These are phyloP conservation scores for Myriosclerotinia curreyana DNA, from an alignment of 2,329 filamentous ascomycete genomes.

Conservation along the genomic window DNA sequence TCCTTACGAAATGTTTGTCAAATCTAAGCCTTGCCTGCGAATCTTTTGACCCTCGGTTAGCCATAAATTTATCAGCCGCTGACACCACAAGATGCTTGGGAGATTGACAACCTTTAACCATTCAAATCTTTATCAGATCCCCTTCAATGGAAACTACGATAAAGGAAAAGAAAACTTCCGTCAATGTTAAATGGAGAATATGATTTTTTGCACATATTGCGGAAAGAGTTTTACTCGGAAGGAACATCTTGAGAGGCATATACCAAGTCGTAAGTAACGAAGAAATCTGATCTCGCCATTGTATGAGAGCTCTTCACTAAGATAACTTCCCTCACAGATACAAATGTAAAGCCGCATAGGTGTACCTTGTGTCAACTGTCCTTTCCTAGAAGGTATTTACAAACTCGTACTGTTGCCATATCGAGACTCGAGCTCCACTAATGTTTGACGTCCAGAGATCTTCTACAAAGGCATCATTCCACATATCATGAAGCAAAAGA, in stretches of 20 bases:
- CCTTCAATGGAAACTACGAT: slow-evolving; percentile 19
- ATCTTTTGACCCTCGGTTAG: neutral
- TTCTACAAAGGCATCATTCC: slow-evolving; percentile 50
- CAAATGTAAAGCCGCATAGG: slow-evolving; percentile 53
- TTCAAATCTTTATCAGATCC: slow-evolving; percentile 15
- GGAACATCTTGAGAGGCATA: slow-evolving; percentile 55
- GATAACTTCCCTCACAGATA: slow-evolving; percentile 42
- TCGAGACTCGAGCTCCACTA: slow-evolving; percentile 24
- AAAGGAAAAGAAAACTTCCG: neutral
- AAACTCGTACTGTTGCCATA: slow-evolving; percentile 1
- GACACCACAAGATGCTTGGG: neutral
- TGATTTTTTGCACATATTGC: slow-evolving; percentile 53
- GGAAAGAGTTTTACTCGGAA: slow-evolving; percentile 55
- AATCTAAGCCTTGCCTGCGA: slow-evolving; percentile 12
- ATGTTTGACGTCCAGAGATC: slow-evolving; percentile 43
- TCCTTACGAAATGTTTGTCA: slow-evolving; percentile 6
- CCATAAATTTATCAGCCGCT: slow-evolving; percentile 10
- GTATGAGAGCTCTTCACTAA: neutral
- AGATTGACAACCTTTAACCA: neutral
- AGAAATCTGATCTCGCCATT: neutral
- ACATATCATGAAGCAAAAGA: slow-evolving; percentile 52
- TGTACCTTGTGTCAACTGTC: slow-evolving; percentile 50
- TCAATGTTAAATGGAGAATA: slow-evolving; percentile 28
- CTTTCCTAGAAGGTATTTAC: slow-evolving; percentile 48
- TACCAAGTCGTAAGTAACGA: slow-evolving; percentile 48